phyloP scores from a whole-genome alignment of 331 rosid species.

The Malus hybrid region DNA sequence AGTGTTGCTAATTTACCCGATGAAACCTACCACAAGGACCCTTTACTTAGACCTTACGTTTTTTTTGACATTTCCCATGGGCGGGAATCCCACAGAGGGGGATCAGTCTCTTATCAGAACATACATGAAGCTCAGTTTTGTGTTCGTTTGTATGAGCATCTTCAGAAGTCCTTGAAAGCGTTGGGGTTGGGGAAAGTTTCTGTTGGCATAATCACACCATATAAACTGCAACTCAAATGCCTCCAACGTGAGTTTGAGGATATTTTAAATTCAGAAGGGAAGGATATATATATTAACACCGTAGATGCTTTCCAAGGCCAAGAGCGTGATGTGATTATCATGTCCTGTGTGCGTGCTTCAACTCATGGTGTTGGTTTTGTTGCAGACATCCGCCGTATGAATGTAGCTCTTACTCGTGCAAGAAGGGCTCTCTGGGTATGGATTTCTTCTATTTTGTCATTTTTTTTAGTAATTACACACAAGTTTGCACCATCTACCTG shows the following conservation, averaged over 20 bases:
- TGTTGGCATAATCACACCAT: slow-evolving; percentile 96
- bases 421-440: slow-evolving; percentile 96
- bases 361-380: slow-evolving; percentile 95
- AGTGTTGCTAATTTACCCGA: slow-evolving; percentile 74
- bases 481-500: not conserved
- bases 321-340: slow-evolving; percentile 95
- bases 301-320: slow-evolving; percentile 99
- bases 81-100: slow-evolving; percentile 97
- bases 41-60: slow-evolving; percentile 76
- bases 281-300: slow-evolving; percentile 86
- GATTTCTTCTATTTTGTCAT: not conserved
- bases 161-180: slow-evolving; percentile 63
- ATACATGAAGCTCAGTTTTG: slow-evolving; percentile 91
- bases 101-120: slow-evolving; percentile 93
- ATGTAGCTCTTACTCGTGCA: slow-evolving; percentile 99
- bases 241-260: slow-evolving; percentile 93
- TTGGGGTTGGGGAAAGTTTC: slow-evolving; percentile 55
- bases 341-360: slow-evolving; percentile 99
- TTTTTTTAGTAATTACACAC: not conserved
- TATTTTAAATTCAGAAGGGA: slow-evolving; percentile 84
- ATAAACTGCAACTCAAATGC: slow-evolving; percentile 94
- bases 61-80: slow-evolving; percentile 93
- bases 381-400: slow-evolving; percentile 94
- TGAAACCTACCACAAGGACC: slow-evolving; percentile 78
- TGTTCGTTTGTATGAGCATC: slow-evolving; percentile 80